Evolutionary conservation across 345 rosid genomes (phyloP).

Genomic region (Acer saccharum): DNA sequence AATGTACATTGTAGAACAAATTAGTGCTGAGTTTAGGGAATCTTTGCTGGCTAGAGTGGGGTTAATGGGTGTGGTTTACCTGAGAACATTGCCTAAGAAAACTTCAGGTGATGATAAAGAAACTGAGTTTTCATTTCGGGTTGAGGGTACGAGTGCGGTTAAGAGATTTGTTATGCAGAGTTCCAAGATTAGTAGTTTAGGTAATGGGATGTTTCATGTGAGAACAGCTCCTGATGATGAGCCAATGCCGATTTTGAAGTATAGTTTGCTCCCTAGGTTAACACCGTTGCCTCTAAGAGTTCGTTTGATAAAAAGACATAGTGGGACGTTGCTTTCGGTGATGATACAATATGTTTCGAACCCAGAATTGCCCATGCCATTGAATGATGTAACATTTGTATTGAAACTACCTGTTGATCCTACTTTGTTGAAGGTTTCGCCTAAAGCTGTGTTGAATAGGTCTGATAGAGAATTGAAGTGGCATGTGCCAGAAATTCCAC

Average conservation of each 20-base stretch:
- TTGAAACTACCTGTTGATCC: conserved; percentile 96
- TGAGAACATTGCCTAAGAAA: conserved; percentile 82
- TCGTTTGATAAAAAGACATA: conserved; percentile 73
- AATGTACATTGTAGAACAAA: conserved; percentile 83
- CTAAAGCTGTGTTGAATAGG: conserved; percentile 87
- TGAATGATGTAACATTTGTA: conserved; percentile 71
- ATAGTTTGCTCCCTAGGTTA: conserved; percentile 80
- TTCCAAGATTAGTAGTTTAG: conserved; percentile 79
- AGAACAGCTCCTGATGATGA: conserved; percentile 91
- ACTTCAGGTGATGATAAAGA: conserved; percentile 66
- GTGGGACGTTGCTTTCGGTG: conserved; percentile 92
- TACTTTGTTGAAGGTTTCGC: conserved; percentile 86
- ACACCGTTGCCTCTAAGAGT: conserved; percentile 92
- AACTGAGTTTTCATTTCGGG: conserved; percentile 88
- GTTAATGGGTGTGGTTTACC: conserved; percentile 83
- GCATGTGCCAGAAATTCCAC: conserved; percentile 84
- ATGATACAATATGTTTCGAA: conserved; percentile 95
- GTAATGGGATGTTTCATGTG: conserved; percentile 86
- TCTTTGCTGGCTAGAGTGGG: conserved; percentile 93
- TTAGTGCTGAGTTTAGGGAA: conserved; percentile 94
- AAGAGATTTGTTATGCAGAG: conserved; percentile 83
- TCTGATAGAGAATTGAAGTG: conserved; percentile 87
- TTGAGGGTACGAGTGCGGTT: conserved; percentile 66
- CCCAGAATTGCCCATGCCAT: conserved; percentile 72
- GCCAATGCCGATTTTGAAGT: conserved; percentile 85